These are phyloP conservation scores for Boletus speciosus DNA, from an alignment of 768 basidiomycete genomes.

Conservation along the genomic window DNA sequence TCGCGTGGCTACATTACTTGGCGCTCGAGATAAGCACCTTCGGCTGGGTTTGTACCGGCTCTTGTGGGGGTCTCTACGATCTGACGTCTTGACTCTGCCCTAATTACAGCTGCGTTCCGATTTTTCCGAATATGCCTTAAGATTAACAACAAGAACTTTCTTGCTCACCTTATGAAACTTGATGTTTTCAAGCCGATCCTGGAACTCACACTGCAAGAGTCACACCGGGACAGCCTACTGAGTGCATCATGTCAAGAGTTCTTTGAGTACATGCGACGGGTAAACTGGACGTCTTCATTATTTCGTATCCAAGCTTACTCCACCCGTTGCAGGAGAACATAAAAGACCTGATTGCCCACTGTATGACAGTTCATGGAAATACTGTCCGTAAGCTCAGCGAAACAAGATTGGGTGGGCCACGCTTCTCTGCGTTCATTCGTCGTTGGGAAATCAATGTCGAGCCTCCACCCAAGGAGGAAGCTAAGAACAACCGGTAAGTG, in stretches of 20 bases:
- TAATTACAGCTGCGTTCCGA: conserved; percentile 74
- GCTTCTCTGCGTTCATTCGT: conserved; percentile 70
- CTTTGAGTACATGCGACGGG: conserved; percentile 87
- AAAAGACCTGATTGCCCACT: conserved; percentile 77
- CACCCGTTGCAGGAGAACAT: conserved; percentile 68
- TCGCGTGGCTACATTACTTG: conserved; percentile 74
- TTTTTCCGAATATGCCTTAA: conserved; percentile 85
- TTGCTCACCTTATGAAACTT: conserved; percentile 74
- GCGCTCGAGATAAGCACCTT: conserved; percentile 85
- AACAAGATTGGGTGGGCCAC: conserved; percentile 56
- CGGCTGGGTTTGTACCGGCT: conserved; percentile 67
- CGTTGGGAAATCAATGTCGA: conserved; percentile 94
- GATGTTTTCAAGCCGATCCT: conserved; percentile 82
- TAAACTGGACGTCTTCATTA: conserved; percentile 34
- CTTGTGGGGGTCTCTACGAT: not conserved
- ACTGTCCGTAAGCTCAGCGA: conserved; percentile 62
- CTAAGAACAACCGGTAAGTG: conserved; percentile 50
- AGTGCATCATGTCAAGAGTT: conserved; percentile 95
- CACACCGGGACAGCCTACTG: conserved; percentile 84
- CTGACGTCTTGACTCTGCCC: conserved; percentile 9
- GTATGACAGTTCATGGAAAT: conserved; percentile 74
- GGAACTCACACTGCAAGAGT: conserved; percentile 79
- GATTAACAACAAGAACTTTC: conserved; percentile 74
- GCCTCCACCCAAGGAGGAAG: conserved; percentile 54
- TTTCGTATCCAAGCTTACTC: conserved; percentile 3